Base-by-base conservation (phyloP, 2,329 filamentous ascomycete genomes). In the Monosporascus sp. region DNA sequence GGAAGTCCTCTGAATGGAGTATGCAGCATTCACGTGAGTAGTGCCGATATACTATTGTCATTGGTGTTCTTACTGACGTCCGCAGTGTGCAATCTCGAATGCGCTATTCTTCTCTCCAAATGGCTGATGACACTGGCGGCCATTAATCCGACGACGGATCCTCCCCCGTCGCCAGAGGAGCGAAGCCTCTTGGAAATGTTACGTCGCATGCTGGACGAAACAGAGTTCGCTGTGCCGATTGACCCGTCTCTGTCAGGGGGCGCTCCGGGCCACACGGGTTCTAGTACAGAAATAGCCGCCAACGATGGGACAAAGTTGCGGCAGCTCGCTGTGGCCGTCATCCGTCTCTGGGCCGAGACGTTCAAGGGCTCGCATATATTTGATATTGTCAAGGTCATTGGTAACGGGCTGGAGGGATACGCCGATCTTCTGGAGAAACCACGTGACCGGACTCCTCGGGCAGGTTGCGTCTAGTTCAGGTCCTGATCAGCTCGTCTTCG, bases 311-410 rank as follows among this genome's bases (percentile, higher is more conserved):
- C 73, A 18, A 80, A 78, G 62, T 65, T 85, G 48, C 73, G 79
- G 17, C 79, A 82, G 60, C 70, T 85, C 5, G 80, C 81, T 0
- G 77, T 75, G 15, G 81, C 81, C 0, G 81, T 85, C 26, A 76
- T 84, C 35, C 73, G 80, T 37, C 72, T 85, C 2, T 85, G 81
- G 81, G 80, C 81, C 0, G 81, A 84, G 63, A 79, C 80, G 1
- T 85, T 85, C 65, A 82, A 82, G 56, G 82, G 81, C 11, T 76
- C 76, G 11, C 81, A 85, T 59, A 78, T 84, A 7, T 85, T 84
- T 59, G 81, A 84, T 53, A 75, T 84, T 55, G 76, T 84, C 43
- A 78, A 78, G 60, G 76, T 80, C 3, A 82, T 85, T 72, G 81
- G 80, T 0, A 71, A 73, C 17, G 80, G 79, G 17, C 63, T 85